phyloP scores from a whole-genome alignment of 345 rosid genomes.

The Eucalyptus pauciflora region DNA sequence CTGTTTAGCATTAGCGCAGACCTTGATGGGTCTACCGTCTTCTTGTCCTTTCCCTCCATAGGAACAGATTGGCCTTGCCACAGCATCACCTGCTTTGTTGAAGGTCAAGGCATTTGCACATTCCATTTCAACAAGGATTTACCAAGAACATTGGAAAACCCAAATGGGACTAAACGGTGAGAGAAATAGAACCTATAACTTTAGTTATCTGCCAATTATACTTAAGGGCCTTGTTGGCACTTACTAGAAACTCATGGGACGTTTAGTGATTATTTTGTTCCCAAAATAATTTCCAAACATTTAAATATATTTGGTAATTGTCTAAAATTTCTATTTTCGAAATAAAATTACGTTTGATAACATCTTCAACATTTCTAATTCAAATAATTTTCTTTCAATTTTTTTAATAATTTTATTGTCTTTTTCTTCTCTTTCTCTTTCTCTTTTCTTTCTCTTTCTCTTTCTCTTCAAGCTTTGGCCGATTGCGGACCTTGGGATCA shows the following conservation, averaged over 20 bases:
- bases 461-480: no score
- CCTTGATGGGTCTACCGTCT: neutral
- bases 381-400: no score
- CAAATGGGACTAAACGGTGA: neutral
- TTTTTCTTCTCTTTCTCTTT: rapidly evolving
- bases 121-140: neutral
- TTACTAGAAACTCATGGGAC: neutral
- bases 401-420: no score
- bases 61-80: neutral
- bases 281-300: rapidly evolving
- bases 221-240: neutral
- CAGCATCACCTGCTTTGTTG: neutral
- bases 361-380: rapidly evolving
- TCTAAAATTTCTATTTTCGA: rapidly evolving
- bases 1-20: neutral
- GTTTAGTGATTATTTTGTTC: rapidly evolving
- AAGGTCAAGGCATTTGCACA: neutral
- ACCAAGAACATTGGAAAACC: neutral
- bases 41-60: neutral
- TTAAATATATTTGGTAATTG: no score
- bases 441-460: rapidly evolving
- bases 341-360: no score
- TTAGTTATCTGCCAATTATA: neutral
- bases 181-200: neutral
- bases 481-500: no score